Conservation (phyloP, 1,284 basidiomycete genomes). For the Malassezia furfur region DNA sequence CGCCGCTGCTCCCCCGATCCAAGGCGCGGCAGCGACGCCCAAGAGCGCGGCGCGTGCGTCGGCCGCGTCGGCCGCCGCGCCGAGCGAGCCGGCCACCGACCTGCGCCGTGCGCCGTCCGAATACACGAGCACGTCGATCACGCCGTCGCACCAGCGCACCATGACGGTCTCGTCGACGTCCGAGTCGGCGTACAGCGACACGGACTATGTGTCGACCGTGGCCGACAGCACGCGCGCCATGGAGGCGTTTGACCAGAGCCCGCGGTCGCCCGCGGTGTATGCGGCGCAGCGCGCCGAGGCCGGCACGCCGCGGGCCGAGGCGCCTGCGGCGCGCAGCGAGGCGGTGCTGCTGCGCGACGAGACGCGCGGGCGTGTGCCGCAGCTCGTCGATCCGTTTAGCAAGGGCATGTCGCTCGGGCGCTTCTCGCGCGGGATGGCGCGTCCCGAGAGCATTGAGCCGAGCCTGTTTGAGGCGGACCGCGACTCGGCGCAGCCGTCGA, state of each 20-base stretch:
- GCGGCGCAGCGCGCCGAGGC: not conserved
- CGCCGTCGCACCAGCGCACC: not conserved
- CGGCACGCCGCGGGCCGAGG: not conserved
- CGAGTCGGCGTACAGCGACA: not conserved
- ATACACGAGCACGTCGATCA: slow-evolving; percentile 3
- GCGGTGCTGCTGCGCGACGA: slow-evolving; percentile 9
- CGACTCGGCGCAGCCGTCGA: slow-evolving; percentile 7
- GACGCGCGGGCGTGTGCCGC: slow-evolving; percentile 7
- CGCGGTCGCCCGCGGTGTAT: not conserved
- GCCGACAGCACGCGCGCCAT: slow-evolving; percentile 2
- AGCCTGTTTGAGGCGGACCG: slow-evolving; percentile 15
- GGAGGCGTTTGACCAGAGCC: not conserved
- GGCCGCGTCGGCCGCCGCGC: not conserved
- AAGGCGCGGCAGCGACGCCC: not conserved
- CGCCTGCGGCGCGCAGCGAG: not conserved
- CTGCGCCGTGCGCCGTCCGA: not conserved
- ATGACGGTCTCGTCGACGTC: not conserved
- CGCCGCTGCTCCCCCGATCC: not conserved
- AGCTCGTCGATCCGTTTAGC: slow-evolving; percentile 14
- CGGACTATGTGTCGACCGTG: not conserved
- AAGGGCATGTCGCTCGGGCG: slow-evolving; percentile 1
- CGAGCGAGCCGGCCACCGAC: not conserved
- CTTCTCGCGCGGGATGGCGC: not conserved
- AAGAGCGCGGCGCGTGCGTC: not conserved
- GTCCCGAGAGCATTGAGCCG: slow-evolving; percentile 18